Evolutionary conservation across 2,329 filamentous ascomycete species (phyloP).

Genomic region (Fusarium sp.): DNA sequence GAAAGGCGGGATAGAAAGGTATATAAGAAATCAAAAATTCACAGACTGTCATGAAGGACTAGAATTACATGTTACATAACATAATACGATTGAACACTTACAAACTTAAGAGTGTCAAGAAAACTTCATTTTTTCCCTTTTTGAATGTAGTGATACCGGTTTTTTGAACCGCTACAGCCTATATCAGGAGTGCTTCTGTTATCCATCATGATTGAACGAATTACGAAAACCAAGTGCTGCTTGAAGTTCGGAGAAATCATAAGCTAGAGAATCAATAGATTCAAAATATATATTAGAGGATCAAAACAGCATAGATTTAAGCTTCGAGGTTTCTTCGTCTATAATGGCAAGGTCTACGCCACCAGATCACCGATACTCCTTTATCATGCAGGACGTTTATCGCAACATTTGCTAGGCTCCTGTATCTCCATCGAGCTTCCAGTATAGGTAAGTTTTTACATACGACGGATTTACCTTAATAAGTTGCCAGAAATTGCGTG

Average conservation of each 20-base stretch:
- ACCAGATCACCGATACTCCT: not conserved
- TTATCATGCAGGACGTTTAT: not conserved
- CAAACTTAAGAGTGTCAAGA: not conserved
- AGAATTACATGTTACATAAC: no score
- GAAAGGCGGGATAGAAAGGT: fast-evolving
- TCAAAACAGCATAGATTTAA: not conserved
- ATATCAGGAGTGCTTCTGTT: no score
- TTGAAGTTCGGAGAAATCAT: not conserved
- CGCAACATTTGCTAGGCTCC: no score
- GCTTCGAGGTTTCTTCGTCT: not conserved
- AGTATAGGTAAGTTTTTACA: not conserved
- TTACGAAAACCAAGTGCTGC: fast-evolving
- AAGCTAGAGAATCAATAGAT: no score
- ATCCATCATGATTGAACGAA: not conserved
- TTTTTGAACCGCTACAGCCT: no score
- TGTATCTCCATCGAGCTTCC: not conserved
- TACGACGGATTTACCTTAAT: not conserved
- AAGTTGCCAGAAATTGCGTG: not conserved
- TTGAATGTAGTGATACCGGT: not conserved
- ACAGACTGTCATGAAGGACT: not conserved
- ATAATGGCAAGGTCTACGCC: not conserved
- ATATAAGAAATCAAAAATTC: fast-evolving
- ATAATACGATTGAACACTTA: fast-evolving
- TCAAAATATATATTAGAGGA: not conserved
- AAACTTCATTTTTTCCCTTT: not conserved